A percentile compares a stretch with the other conserved stretches of the same genome.
Evolutionary conservation across 2,329 filamentous ascomycete species (phyloP).

Genomic region (Neopestalotiopsis rosae): DNA sequence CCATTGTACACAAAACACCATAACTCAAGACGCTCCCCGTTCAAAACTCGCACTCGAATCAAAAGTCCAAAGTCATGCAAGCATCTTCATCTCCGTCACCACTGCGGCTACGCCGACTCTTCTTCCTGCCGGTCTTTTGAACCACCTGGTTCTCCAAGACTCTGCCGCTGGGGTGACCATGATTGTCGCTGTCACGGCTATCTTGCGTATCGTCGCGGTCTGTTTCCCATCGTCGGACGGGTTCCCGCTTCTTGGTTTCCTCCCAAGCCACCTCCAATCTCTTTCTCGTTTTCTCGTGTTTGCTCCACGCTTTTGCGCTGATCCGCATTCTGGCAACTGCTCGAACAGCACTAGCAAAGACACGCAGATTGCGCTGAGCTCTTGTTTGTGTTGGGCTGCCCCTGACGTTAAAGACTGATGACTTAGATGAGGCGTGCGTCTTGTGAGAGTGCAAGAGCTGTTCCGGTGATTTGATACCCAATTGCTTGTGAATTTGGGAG

Average conservation of each 20-base stretch:
- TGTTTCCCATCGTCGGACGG: slow-evolving; percentile 13
- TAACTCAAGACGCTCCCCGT: background rate
- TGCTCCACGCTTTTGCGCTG: slow-evolving; percentile 53
- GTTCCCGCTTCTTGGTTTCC: slow-evolving; percentile 25
- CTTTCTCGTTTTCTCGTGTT: slow-evolving; percentile 55
- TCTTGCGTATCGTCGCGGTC: slow-evolving; percentile 5
- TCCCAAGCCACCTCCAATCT: slow-evolving; percentile 56
- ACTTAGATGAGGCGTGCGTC: slow-evolving; percentile 40
- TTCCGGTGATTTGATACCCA: slow-evolving; percentile 43
- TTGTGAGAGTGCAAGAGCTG: slow-evolving; percentile 36
- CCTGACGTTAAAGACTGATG: slow-evolving; percentile 23
- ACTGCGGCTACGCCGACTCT: background rate
- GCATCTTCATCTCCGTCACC: slow-evolving; percentile 9
- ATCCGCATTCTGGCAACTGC: slow-evolving; percentile 59
- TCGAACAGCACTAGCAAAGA: slow-evolving; percentile 53
- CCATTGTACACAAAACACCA: background rate
- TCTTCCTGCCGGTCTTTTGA: background rate
- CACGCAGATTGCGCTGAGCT: slow-evolving; percentile 41
- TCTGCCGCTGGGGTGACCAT: background rate
- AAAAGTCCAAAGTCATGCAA: slow-evolving; percentile 10
- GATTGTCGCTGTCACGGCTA: background rate
- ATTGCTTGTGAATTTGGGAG: slow-evolving; percentile 75
- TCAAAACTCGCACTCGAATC: background rate
- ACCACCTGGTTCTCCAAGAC: background rate
- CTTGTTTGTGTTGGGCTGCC: background rate